Conservation (phyloP, 345 rosid genomes). For the Rhizophora apiculata region DNA sequence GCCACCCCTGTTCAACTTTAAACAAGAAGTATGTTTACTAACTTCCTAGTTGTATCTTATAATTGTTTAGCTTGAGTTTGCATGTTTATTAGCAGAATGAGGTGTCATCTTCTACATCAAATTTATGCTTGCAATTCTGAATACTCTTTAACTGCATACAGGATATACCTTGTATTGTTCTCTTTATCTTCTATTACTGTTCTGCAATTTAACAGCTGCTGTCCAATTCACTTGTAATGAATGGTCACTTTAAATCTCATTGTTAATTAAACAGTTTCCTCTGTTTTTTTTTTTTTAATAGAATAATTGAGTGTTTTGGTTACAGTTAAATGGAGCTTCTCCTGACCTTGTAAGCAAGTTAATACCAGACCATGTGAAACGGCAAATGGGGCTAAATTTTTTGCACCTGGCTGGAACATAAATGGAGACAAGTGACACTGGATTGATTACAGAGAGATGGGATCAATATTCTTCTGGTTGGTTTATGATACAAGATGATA, state of each 20-base stretch:
- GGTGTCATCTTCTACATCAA: neutral
- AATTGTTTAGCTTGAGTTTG: too few relatives aligned
- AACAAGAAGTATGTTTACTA: conserved; percentile 52
- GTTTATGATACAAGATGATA: conserved; percentile 23
- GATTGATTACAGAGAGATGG: conserved; percentile 4
- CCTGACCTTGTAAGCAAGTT: conserved; percentile 78
- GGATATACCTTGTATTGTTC: neutral
- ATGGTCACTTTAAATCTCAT: neutral
- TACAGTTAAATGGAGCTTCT: conserved; percentile 63
- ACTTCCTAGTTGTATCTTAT: too few relatives aligned
- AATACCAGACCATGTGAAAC: conserved; percentile 78
- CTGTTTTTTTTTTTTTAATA: neutral
- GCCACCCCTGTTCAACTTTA: conserved; percentile 33
- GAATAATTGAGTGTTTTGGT: neutral
- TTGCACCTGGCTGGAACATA: conserved; percentile 71
- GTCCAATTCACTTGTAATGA: neutral
- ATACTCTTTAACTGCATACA: too few relatives aligned
- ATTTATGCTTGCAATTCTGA: neutral
- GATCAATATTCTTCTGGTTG: conserved; percentile 23
- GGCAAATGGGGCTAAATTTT: conserved; percentile 71
- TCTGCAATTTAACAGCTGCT: neutral
- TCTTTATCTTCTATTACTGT: neutral
- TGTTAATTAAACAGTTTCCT: neutral
- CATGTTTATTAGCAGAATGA: neutral
- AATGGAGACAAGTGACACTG: neutral